A percentile compares a stretch with the other conserved stretches of the same genome.
These are phyloP conservation scores for Ceratocystis cubensis DNA, from an alignment of 2,329 filamentous ascomycete species.

Conservation along the genomic window DNA sequence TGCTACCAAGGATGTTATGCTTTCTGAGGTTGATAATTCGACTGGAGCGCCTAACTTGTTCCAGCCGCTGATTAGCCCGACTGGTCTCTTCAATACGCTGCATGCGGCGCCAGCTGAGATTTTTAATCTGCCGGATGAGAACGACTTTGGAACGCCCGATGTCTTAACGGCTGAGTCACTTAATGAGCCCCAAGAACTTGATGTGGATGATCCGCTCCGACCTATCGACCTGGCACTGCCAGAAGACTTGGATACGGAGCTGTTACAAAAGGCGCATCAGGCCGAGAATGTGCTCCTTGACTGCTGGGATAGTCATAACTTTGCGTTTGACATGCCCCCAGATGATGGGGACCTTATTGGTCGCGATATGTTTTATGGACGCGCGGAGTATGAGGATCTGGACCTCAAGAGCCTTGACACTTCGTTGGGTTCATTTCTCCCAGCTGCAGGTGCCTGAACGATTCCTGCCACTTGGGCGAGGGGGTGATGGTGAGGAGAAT, in stretches of 20 bases:
- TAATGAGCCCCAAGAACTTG: constrained; percentile 16
- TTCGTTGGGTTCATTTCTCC: neutral
- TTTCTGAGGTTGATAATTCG: neutral
- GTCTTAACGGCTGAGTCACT: constrained; percentile 17
- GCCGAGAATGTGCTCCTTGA: neutral
- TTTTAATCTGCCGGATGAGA: constrained; percentile 2
- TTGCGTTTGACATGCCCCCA: neutral
- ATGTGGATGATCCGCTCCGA: neutral
- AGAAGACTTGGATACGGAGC: constrained; percentile 11
- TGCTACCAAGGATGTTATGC: neutral
- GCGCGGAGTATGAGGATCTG: constrained; percentile 5
- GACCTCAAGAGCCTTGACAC: constrained; percentile 5
- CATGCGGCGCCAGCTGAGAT: constrained; percentile 15
- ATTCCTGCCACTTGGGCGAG: neutral
- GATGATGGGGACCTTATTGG: constrained; percentile 13
- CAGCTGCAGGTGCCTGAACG: neutral
- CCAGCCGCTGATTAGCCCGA: constrained; percentile 13
- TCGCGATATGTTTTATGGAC: constrained; percentile 10
- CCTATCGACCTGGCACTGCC: neutral
- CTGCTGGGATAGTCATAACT: neutral
- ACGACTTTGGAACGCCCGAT: constrained; percentile 1
- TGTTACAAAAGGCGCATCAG: constrained; percentile 10
- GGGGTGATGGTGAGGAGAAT: neutral
- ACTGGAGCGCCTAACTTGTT: neutral
- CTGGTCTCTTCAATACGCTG: constrained; percentile 10